Conservation (phyloP, 768 basidiomycete genomes). For the Auriculariales sp. region DNA sequence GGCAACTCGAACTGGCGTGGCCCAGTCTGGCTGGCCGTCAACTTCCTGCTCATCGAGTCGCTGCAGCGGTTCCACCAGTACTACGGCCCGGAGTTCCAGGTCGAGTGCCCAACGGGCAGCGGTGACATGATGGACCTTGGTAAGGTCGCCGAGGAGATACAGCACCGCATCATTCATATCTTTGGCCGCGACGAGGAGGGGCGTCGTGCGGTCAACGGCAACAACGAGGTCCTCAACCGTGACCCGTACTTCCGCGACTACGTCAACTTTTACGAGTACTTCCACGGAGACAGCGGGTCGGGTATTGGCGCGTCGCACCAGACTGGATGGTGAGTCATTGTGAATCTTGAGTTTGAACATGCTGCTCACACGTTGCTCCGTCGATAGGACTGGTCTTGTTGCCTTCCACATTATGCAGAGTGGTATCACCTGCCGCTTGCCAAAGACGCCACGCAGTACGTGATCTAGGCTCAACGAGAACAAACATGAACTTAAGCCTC, state of each 20-base stretch:
- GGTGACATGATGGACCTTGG: slow-evolving; percentile 98
- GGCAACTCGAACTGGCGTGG: slow-evolving; percentile 98
- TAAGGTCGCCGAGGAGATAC: slow-evolving; percentile 90
- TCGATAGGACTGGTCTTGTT: slow-evolving; percentile 66
- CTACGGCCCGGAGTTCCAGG: slow-evolving; percentile 77
- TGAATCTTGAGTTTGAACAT: background rate
- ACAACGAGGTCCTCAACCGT: slow-evolving; percentile 68
- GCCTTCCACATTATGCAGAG: slow-evolving; percentile 87
- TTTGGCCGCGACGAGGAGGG: slow-evolving; percentile 88
- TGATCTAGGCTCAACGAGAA: slow-evolving; percentile 7
- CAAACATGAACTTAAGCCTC: background rate
- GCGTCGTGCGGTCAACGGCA: slow-evolving; percentile 82
- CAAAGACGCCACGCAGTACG: slow-evolving; percentile 87
- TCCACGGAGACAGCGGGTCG: slow-evolving; percentile 85
- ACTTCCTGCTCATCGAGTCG: slow-evolving; percentile 90
- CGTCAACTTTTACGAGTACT: slow-evolving; percentile 96
- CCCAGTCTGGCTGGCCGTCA: slow-evolving; percentile 90
- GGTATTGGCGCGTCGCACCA: slow-evolving; percentile 97
- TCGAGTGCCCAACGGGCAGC: slow-evolving; percentile 92
- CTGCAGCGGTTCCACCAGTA: slow-evolving; percentile 97
- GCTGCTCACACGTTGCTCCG: background rate
- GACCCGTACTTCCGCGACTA: slow-evolving; percentile 97
- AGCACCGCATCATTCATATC: slow-evolving; percentile 97
- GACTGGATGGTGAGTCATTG: slow-evolving; percentile 68
- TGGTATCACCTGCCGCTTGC: slow-evolving; percentile 76